Evolutionary conservation across 139 green algal species (phyloP).

Genomic region (Pleodorina starrii): DNA sequence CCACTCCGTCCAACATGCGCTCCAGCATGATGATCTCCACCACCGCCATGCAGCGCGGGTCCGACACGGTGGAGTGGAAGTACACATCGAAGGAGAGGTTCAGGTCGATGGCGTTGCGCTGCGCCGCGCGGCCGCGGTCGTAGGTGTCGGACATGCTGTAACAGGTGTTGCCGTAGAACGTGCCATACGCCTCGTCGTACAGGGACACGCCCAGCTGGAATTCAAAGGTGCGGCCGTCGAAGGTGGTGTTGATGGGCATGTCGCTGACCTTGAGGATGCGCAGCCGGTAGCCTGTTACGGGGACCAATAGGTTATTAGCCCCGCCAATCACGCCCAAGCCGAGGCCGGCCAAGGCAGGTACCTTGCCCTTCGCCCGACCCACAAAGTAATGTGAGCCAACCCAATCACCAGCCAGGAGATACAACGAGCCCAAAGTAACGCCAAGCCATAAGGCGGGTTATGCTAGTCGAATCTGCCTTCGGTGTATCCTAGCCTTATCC

Average conservation of each 20-base stretch:
- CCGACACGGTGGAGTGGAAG: conserved; percentile 67
- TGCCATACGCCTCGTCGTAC: conserved; percentile 71
- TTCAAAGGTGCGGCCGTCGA: conserved; percentile 65
- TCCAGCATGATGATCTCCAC: conserved; percentile 76
- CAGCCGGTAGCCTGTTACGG: conserved; percentile 59
- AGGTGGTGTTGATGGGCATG: conserved; percentile 68
- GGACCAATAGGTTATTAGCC: too few species aligned
- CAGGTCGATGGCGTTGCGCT: conserved; percentile 65
- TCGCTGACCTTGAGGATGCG: conserved; percentile 59
- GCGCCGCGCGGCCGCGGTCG: conserved; percentile 46
- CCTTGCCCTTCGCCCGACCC: too few species aligned
- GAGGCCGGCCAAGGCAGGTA: too few species aligned
- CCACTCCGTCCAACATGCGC: conserved; percentile 65
- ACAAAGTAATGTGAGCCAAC: too few species aligned
- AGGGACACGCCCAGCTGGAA: conserved; percentile 75
- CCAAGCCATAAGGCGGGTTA: too few species aligned
- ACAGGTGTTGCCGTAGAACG: conserved; percentile 78
- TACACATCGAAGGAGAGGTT: conserved; percentile 74
- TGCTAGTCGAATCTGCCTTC: too few species aligned
- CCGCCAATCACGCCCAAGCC: too few species aligned
- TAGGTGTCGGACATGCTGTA: conserved; percentile 42
- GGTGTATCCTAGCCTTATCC: too few species aligned
- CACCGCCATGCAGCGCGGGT: conserved; percentile 69
- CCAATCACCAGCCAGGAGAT: too few species aligned
- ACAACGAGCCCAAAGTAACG: too few species aligned